Percentiles rank a stretch among this genome's conserved stretches.
Evolutionary conservation across 2,329 filamentous ascomycete species (phyloP).

Genomic region (Cytospora mali): DNA sequence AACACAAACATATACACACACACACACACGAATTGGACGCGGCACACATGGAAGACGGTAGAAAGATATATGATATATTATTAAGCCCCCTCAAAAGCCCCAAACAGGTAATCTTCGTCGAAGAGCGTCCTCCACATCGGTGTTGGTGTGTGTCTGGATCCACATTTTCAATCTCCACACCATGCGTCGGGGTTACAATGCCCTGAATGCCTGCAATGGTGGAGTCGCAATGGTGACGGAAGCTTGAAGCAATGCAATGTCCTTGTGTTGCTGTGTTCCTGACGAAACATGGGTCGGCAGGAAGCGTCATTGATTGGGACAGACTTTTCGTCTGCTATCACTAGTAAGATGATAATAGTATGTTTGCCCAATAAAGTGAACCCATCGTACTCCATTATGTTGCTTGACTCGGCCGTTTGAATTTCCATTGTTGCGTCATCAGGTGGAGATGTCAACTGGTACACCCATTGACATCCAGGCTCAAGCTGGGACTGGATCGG

Average conservation of each 20-base stretch:
- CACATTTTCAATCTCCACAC: neutral
- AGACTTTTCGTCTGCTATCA: neutral
- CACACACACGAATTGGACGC: too few relatives aligned
- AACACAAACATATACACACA: neutral
- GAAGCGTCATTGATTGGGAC: neutral
- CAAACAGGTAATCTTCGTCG: slow-evolving; percentile 20
- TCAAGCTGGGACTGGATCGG: too few relatives aligned
- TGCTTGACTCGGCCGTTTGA: neutral
- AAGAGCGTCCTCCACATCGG: slow-evolving; percentile 17
- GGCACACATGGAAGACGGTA: neutral
- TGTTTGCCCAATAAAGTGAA: too few relatives aligned
- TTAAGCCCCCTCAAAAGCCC: slow-evolving; percentile 4
- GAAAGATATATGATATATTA: neutral
- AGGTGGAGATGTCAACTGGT: neutral
- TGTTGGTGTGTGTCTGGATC: neutral
- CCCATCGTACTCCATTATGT: too few relatives aligned
- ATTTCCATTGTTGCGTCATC: neutral
- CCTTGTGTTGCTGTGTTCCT: neutral
- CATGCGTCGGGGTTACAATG: slow-evolving; percentile 13
- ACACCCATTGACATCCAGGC: neutral
- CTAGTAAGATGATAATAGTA: too few relatives aligned
- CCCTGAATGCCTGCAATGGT: neutral
- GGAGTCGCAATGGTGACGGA: neutral
- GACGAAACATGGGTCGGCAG: neutral
- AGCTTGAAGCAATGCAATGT: neutral